A percentile compares a stretch with the other conserved stretches of the same genome.
Conservation (phyloP, 345 rosid genomes). For the Hypericum perforatum region DNA sequence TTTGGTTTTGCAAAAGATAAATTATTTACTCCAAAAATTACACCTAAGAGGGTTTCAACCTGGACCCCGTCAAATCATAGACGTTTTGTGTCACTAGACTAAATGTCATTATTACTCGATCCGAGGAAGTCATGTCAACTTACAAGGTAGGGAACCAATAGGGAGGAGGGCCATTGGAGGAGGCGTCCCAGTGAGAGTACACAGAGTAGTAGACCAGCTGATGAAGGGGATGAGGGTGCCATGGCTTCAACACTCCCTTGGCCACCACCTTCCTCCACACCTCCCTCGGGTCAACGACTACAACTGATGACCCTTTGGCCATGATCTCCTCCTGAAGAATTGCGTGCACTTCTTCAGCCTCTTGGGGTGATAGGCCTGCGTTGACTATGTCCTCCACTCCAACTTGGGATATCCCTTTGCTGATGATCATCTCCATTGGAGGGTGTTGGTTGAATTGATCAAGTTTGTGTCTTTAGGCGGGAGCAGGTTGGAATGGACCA, state of each 20-base stretch:
- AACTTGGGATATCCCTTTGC: slow-evolving; percentile 27
- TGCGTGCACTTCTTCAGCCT: slow-evolving; percentile 31
- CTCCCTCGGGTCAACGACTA: slow-evolving; percentile 36
- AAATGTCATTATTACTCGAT: background rate
- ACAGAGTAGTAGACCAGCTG: slow-evolving; percentile 62
- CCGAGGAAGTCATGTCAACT: slow-evolving; percentile 7
- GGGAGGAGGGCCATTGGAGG: slow-evolving; percentile 59
- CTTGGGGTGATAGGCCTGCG: slow-evolving; percentile 40
- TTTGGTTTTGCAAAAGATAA: too few relatives aligned
- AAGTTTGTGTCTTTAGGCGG: too few relatives aligned
- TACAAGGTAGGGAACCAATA: slow-evolving; percentile 88
- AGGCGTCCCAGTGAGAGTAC: slow-evolving; percentile 58
- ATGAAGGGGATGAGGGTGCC: slow-evolving; percentile 60
- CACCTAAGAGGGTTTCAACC: too few relatives aligned
- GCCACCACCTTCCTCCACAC: slow-evolving; percentile 51
- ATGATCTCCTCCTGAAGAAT: slow-evolving; percentile 22
- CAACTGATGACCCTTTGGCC: slow-evolving; percentile 2
- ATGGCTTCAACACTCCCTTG: slow-evolving; percentile 47
- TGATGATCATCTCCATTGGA: too few relatives aligned
- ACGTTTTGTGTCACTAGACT: too few relatives aligned
- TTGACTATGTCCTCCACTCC: slow-evolving; percentile 36
- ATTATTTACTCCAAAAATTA: too few relatives aligned
- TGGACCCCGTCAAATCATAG: too few relatives aligned
- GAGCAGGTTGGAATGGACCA: too few relatives aligned
- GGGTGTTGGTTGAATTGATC: too few relatives aligned